Evolutionary conservation across 2,329 filamentous ascomycete species (phyloP).

Genomic region (Aquanectria penicillioides): DNA sequence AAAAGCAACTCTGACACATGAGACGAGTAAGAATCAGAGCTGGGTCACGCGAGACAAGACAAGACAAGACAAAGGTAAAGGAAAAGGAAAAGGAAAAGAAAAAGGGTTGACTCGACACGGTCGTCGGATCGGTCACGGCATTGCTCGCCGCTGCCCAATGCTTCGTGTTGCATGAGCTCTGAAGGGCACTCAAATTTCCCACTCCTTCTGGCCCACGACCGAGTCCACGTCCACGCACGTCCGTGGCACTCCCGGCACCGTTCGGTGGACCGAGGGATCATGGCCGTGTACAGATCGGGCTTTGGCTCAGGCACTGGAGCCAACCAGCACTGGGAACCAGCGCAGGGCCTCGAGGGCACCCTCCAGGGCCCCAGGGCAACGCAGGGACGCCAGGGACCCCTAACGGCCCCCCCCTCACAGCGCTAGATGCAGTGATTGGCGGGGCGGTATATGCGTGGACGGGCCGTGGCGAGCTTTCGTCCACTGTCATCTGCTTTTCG

Average conservation of each 20-base stretch:
- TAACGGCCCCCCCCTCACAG: not conserved
- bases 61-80: not conserved
- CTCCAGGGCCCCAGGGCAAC: not conserved
- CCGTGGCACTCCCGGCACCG: not conserved
- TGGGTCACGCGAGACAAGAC: not conserved
- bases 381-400: constrained; percentile 1
- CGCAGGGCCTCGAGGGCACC: not conserved
- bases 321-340: not conserved
- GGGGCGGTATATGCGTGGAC: constrained; percentile 15
- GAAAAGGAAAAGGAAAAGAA: too few species aligned
- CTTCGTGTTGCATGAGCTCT: not conserved
- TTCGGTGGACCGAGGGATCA: not conserved
- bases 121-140: too few species aligned
- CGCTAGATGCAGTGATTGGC: constrained; percentile 19
- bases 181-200: constrained; percentile 6
- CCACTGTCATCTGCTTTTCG: constrained; percentile 6
- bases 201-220: not conserved
- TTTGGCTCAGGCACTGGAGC: constrained; percentile 20
- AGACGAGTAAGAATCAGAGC: constrained; percentile 2
- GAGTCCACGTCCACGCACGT: too few species aligned
- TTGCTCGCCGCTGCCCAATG: not conserved
- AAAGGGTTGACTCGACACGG: too few species aligned
- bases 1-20: not conserved
- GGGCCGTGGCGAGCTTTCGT: constrained; percentile 15
- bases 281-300: not conserved